These are phyloP conservation scores for Candida sakaeoensis DNA, from an alignment of 805 yeast species.

Conservation along the genomic window DNA sequence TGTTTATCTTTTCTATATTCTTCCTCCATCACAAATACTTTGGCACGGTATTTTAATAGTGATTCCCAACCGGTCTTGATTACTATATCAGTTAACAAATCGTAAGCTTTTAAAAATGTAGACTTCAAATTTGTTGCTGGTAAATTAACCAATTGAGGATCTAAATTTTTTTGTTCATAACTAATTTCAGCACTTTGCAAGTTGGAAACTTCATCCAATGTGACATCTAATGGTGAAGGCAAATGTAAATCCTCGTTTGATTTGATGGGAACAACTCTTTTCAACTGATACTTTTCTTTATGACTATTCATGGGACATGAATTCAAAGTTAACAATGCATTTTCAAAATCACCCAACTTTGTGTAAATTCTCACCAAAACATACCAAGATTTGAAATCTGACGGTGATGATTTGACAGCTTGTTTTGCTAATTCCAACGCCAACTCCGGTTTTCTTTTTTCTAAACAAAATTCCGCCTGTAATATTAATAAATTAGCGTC, in stretches of 20 bases:
- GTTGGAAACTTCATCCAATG: conserved; percentile 62
- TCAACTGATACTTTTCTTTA: conserved; percentile 61
- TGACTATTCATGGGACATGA: conserved; percentile 80
- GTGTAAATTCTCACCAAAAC: conserved; percentile 62
- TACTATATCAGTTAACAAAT: conserved; percentile 42
- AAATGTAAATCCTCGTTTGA: conserved; percentile 57
- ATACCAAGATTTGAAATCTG: conserved; percentile 74
- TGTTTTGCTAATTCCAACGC: conserved; percentile 58
- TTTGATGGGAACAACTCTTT: conserved; percentile 53
- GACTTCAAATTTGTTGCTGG: conserved; percentile 67
- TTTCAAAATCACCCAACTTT: conserved; percentile 60
- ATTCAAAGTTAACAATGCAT: conserved; percentile 67
- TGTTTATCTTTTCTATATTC: conserved; percentile 41
- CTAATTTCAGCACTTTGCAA: conserved; percentile 63
- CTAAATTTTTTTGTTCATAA: conserved; percentile 61
- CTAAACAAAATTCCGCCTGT: conserved; percentile 56
- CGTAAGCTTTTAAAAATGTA: conserved; percentile 44
- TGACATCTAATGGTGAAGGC: conserved; percentile 74
- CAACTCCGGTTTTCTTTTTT: conserved; percentile 50
- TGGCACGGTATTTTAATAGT: conserved; percentile 42
- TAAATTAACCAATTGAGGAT: conserved; percentile 55
- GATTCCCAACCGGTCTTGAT: conserved; percentile 45
- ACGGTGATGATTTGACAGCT: conserved; percentile 70
- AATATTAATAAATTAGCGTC: conserved; percentile 52
- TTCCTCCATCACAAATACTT: conserved; percentile 47